Evolutionary conservation across 2,329 filamentous ascomycete genomes (phyloP).

Genomic region (Simplicillium sp.): DNA sequence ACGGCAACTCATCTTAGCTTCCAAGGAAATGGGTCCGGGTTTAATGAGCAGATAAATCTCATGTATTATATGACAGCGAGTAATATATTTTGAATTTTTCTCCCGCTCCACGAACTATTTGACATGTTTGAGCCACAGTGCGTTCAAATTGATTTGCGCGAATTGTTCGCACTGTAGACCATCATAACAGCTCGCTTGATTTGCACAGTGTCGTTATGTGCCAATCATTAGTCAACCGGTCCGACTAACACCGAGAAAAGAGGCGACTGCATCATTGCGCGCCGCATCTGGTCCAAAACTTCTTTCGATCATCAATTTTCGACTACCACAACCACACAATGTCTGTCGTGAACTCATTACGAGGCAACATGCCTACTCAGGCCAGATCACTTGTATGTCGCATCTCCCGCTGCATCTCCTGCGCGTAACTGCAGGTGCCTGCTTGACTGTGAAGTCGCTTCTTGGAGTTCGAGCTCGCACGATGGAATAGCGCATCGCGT

Average conservation of each 20-base stretch:
- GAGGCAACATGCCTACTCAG: constrained; percentile 48
- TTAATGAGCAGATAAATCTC: too few relatives aligned
- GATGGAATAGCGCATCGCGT: not conserved
- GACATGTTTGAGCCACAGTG: too few relatives aligned
- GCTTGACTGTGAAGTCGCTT: not conserved
- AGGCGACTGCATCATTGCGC: constrained; percentile 4
- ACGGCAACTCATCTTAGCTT: too few relatives aligned
- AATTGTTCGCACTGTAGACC: constrained; percentile 1
- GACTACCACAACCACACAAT: constrained; percentile 20
- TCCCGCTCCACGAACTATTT: too few relatives aligned
- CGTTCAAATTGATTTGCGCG: too few relatives aligned
- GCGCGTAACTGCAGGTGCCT: not conserved
- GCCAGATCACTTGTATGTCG: constrained; percentile 45
- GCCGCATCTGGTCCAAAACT: not conserved
- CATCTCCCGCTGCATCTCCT: not conserved
- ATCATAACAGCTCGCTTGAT: not conserved
- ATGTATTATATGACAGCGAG: too few relatives aligned
- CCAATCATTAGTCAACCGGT: not conserved
- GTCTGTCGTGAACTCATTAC: constrained; percentile 28
- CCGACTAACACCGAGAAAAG: constrained; percentile 7
- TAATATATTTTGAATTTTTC: too few relatives aligned
- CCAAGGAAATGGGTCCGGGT: too few relatives aligned
- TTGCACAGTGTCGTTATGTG: constrained; percentile 5
- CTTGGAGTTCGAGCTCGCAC: not conserved
- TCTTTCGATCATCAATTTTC: too few relatives aligned